Evolutionary conservation across 2,329 filamentous ascomycete genomes (phyloP).

Genomic region (Colletotrichum echinochloae): DNA sequence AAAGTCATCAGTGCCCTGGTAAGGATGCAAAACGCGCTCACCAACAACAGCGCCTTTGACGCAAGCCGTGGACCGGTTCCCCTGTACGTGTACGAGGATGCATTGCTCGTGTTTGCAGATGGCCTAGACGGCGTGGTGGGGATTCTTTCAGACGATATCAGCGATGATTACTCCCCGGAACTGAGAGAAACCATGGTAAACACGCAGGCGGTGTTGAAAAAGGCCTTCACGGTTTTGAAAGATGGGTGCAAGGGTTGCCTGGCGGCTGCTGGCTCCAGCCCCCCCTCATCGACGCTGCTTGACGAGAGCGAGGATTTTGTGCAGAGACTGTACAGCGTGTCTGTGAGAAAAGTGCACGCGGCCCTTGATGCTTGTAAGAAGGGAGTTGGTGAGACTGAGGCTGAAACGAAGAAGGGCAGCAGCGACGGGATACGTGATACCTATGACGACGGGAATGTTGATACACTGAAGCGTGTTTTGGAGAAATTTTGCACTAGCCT

Average conservation of each 20-base stretch:
- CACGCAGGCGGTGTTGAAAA: constrained; percentile 18
- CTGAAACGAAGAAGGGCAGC: neutral
- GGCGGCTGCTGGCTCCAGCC: neutral
- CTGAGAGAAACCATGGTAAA: neutral
- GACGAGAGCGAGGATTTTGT: constrained; percentile 16
- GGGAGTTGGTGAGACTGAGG: neutral
- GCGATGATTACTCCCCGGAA: neutral
- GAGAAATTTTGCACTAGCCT: constrained; percentile 17
- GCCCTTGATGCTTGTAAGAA: constrained; percentile 24
- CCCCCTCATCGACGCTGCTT: neutral
- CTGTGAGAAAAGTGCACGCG: constrained; percentile 9
- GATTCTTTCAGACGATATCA: constrained; percentile 1
- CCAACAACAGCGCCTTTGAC: constrained; percentile 32
- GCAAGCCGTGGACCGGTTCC: constrained; percentile 26
- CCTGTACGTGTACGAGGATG: constrained; percentile 31
- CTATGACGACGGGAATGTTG: neutral
- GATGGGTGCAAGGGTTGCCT: constrained; percentile 22
- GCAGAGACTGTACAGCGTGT: constrained; percentile 6
- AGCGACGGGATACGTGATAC: neutral
- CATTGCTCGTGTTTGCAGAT: constrained; percentile 30
- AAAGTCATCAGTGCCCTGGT: constrained; percentile 14
- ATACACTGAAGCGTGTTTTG: constrained; percentile 15
- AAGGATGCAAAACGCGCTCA: constrained; percentile 32
- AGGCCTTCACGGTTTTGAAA: constrained; percentile 18
- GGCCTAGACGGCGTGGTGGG: constrained; percentile 1